Evolutionary conservation across 2,329 filamentous ascomycete species (phyloP), one percentile per base, ranked within the genome.

Genomic region (Ceratocystis albifundus): DNA sequence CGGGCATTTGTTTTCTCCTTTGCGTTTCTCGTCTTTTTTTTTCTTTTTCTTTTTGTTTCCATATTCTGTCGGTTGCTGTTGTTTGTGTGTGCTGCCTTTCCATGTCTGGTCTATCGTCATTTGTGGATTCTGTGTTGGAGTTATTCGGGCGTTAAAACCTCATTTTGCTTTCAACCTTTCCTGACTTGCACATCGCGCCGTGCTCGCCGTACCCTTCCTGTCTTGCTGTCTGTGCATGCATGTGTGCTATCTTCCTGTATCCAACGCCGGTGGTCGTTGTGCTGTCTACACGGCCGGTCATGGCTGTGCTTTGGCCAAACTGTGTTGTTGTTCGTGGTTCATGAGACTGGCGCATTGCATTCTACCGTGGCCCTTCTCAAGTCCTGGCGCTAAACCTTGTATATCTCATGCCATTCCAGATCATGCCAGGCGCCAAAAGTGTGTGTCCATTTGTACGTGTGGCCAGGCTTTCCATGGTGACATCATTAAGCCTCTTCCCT

Each of bases 71-170:
- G 59, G 57, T 15, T 64, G 48, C 25, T 48, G 48, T n/a, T 62
- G 50, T 63, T 65, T 62, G 15, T 22, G 15, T 22, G 64, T 65
- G 41, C 48, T 20, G 64, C 46, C 44, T 20, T 15, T 64, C 36
- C 36, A 41, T 41, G 36, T 67, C 61, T 48, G 25, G 10, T 28
- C 45, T 61, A 28, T 55, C 45, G 41, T 63, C 46, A 28, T 63
- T 41, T 63, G 61, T 50, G 46, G 61, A 63, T 30, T 64, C 44
- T 64, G 8, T 64, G 8, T 61, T 45, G 57, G 46, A 57, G 41
- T 59, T 57, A 20, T 61, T 50, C 25, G 32, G 55, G 55, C 55
- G 55, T 59, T 59, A 59, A 59, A 59, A 59, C 55, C 55, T 59
- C 55, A 32, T 57, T 45, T 57, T 65, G 10, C 61, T 61, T 50